Base-by-base conservation (phyloP, 2,329 filamentous ascomycete genomes). In the Ophiocordyceps polyrhachis-furcata region DNA sequence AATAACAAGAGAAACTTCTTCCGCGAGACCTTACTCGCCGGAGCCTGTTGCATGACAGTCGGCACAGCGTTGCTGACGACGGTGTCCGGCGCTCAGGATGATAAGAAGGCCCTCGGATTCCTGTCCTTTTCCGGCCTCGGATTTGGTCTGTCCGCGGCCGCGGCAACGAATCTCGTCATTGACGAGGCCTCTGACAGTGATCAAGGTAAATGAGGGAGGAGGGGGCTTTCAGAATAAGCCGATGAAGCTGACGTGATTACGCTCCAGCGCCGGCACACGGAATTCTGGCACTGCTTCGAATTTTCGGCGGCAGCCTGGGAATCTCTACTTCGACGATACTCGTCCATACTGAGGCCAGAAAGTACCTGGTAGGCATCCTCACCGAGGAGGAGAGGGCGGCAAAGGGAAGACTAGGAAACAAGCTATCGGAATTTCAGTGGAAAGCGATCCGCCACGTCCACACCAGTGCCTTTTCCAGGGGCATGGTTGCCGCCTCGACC, bases 231-330 rank as follows among this genome's bases (percentile, higher is more conserved):
- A 28, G 12, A 14, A 6, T 44, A 15, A 17, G 38, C 20, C 37
- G 14, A 13, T 3, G 2, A 40, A 40, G 40, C 21, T 35, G 13
- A 31, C 25, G 5, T 29, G 41, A 13, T 19, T 32, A 14, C 17
- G 28, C 9, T 32, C 29, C 25, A 73, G 70, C 70, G 13, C 58
- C 68, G 12, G 68, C 70, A 0, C 71, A 75, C 49, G 71, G 69
- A 1, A 66, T 74, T 37, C 52, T 74, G 13, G 66, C 70, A 0
- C 70, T 74, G 45, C 55, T 65, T 21, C 63, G 71, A 29, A 64
- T 74, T 20, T 58, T 74, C 0, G 71, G 71, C 5, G 71, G 71
- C 6, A 73, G 70, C 46, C 57, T 74, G 25, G 71, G 71, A 3
- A 72, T 75, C 44, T 68, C 71, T 3, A 62, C 66, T 1, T 74